These are phyloP conservation scores for Citrus sinensis DNA, from an alignment of 345 rosid genomes.

Conservation along the genomic window DNA sequence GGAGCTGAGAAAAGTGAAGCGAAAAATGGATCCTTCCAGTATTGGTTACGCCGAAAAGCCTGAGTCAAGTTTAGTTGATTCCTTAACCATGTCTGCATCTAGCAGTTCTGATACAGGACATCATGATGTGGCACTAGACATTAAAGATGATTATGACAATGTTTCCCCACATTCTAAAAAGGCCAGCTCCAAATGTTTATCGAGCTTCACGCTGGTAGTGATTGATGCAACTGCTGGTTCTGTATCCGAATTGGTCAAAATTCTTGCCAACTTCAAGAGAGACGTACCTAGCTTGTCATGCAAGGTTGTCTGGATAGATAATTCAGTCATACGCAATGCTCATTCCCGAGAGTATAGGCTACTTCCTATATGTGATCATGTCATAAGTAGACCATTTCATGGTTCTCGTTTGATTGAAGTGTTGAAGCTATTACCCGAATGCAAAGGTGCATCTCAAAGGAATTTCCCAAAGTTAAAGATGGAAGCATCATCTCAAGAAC, in stretches of 20 bases:
- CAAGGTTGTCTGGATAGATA: constrained; percentile 30
- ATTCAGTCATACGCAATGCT: constrained; percentile 4
- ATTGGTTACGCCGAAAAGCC: constrained; percentile 8
- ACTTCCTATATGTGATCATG: constrained; percentile 10
- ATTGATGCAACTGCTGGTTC: constrained; percentile 21
- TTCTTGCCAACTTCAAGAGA: constrained; percentile 17
- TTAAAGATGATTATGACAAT: constrained; percentile 14
- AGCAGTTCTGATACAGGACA: constrained; percentile 7
- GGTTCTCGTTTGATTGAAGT: constrained; percentile 28
- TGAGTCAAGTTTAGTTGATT: neutral
- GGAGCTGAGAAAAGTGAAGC: constrained; percentile 22
- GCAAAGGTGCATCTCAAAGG: neutral
- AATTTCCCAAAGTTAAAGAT: constrained; percentile 1
- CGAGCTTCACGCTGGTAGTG: constrained; percentile 20
- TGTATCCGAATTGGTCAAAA: neutral
- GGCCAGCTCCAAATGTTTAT: constrained; percentile 12
- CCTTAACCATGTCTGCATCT: constrained; percentile 8
- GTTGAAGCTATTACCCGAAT: constrained; percentile 19
- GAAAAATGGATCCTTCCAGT: constrained; percentile 14
- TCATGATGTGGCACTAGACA: constrained; percentile 2
- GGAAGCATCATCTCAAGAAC: constrained; percentile 7
- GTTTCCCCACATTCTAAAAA: constrained; percentile 5
- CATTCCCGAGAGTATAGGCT: neutral
- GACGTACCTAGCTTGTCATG: constrained; percentile 14
- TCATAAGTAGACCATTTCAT: constrained; percentile 26